phyloP scores from a whole-genome alignment of 2,329 filamentous ascomycete genomes.

The Arthrobotrys pseudoclavata region DNA sequence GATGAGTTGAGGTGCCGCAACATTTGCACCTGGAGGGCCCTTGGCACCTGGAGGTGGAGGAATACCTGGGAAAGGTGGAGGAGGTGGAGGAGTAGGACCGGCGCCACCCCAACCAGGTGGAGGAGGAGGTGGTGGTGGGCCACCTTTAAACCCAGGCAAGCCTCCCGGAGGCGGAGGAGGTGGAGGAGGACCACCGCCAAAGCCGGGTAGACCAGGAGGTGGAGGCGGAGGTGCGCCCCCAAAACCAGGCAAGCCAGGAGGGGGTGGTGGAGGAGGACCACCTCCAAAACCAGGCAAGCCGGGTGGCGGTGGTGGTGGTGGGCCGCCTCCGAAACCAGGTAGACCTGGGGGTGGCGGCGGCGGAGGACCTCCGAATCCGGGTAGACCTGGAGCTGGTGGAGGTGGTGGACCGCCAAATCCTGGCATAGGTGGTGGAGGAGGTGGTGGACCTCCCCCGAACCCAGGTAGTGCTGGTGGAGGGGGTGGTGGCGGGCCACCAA shows the following conservation, averaged over 20 bases:
- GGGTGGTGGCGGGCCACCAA: constrained; percentile 68
- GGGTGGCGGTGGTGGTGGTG: constrained; percentile 69
- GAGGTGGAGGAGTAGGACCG: constrained; percentile 67
- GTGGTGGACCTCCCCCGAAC: constrained; percentile 66
- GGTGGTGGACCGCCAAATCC: constrained; percentile 66
- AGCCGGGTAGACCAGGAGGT: constrained; percentile 65
- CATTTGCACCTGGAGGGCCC: constrained; percentile 70
- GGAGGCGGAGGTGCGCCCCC: constrained; percentile 66
- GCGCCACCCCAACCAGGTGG: constrained; percentile 63
- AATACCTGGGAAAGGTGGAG: constrained; percentile 67
- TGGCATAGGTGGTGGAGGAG: constrained; percentile 66
- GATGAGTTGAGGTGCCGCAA: constrained; percentile 61
- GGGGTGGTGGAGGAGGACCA: constrained; percentile 66
- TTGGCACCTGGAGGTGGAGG: constrained; percentile 69
- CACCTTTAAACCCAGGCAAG: constrained; percentile 64
- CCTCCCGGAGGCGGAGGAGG: constrained; percentile 66
- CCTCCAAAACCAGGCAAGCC: constrained; percentile 67
- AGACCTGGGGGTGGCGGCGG: constrained; percentile 67
- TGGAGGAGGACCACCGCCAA: constrained; percentile 65
- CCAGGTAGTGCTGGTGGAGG: constrained; percentile 65
- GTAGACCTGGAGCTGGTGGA: constrained; percentile 65
- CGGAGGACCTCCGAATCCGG: constrained; percentile 66
- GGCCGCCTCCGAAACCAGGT: constrained; percentile 64
- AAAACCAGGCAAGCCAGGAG: constrained; percentile 65
- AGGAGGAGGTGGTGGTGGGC: constrained; percentile 67